These are phyloP conservation scores for Jacaranda copaia DNA, from an alignment of 257 asterid species.

Conservation along the genomic window DNA sequence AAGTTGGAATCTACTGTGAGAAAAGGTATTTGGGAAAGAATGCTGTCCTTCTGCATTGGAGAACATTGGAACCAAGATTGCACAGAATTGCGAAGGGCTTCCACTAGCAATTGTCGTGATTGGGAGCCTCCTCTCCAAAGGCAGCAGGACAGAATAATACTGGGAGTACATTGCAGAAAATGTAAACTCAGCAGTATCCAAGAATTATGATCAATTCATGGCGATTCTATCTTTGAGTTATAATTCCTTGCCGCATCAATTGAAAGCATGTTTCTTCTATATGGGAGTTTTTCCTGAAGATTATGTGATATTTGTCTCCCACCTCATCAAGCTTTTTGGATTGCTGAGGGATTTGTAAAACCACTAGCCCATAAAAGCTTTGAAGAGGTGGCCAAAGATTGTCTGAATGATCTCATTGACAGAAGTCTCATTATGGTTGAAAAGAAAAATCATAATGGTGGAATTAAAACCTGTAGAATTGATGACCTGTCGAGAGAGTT, in stretches of 20 bases:
- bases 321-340: slow-evolving; percentile 25
- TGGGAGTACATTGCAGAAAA: slow-evolving; percentile 32
- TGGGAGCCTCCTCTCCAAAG: slow-evolving; percentile 26
- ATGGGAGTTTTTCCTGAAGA: slow-evolving; percentile 30
- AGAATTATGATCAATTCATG: background rate
- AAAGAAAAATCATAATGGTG: background rate
- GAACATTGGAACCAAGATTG: slow-evolving; percentile 38
- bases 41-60: slow-evolving; percentile 33
- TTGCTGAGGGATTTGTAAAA: slow-evolving; percentile 27
- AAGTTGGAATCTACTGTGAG: slow-evolving; percentile 40
- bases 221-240: slow-evolving; percentile 19
- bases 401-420: slow-evolving; percentile 10
- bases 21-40: slow-evolving; percentile 29
- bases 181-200: slow-evolving; percentile 2
- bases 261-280: slow-evolving; percentile 26
- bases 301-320: background rate
- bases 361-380: background rate
- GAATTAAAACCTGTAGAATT: slow-evolving; percentile 7
- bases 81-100: slow-evolving; percentile 29
- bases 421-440: slow-evolving; percentile 17
- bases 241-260: slow-evolving; percentile 20
- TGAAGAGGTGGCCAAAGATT: slow-evolving; percentile 27
- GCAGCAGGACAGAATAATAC: background rate
- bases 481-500: slow-evolving; percentile 21
- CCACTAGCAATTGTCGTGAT: slow-evolving; percentile 33